A percentile compares a stretch with the other conserved stretches of the same genome.
Conservation (phyloP, 495 filamentous ascomycete species). For the Parmelia sp. region DNA sequence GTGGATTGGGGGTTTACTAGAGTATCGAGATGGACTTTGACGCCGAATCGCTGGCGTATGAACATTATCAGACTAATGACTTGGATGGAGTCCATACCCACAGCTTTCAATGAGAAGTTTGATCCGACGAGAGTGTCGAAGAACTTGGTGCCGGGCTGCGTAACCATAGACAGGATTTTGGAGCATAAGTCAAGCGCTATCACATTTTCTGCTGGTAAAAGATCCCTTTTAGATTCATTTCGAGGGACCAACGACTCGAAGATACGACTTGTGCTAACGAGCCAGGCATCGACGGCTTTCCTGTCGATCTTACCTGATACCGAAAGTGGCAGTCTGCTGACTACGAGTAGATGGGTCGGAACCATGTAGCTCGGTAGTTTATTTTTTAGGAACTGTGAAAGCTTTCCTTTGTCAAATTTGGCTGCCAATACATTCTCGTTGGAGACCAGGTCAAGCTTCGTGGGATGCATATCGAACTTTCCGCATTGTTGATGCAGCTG, state of each 20-base stretch:
- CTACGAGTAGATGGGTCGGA: constrained; percentile 35
- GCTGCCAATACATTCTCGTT: constrained; percentile 1
- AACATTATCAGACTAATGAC: constrained; percentile 30
- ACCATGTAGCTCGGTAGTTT: constrained; percentile 41
- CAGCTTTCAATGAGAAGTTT: constrained; percentile 27
- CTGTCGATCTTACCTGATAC: constrained; percentile 41
- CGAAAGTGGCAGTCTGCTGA: constrained; percentile 37
- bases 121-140: constrained; percentile 19
- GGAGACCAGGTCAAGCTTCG: constrained; percentile 7
- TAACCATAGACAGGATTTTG: constrained; percentile 26
- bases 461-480: not conserved
- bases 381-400: constrained; percentile 3
- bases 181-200: constrained; percentile 26
- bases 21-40: constrained; percentile 26
- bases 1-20: constrained; percentile 27
- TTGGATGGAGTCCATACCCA: constrained; percentile 35
- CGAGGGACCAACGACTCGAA: constrained; percentile 6
- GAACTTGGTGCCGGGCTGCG: constrained; percentile 16
- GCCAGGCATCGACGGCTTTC: constrained; percentile 27
- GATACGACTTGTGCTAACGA: constrained; percentile 19
- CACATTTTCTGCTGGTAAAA: constrained; percentile 19
- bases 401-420: constrained; percentile 2
- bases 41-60: constrained; percentile 27
- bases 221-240: not conserved
- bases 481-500: constrained; percentile 3